A percentile compares a stretch with the other conserved stretches of the same genome.
These are phyloP conservation scores for Tilletia walkeri DNA, from an alignment of 1,284 basidiomycete genomes.

Conservation along the genomic window DNA sequence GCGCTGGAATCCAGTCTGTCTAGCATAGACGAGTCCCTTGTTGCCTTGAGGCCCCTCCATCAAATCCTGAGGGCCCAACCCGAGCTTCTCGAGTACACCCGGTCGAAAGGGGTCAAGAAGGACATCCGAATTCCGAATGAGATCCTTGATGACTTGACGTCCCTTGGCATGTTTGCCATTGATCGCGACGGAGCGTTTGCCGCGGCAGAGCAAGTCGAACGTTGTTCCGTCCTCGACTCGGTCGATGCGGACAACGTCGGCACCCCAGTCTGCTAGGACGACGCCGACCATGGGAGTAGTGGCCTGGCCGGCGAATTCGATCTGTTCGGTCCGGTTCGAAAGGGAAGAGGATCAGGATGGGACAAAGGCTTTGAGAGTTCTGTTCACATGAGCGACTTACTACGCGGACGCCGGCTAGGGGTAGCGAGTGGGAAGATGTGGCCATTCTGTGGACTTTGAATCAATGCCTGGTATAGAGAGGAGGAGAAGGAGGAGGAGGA, in stretches of 20 bases:
- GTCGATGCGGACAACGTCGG: conserved; percentile 74
- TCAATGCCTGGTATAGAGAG: neutral
- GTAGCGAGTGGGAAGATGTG: neutral
- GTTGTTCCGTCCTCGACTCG: conserved; percentile 56
- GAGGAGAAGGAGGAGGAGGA: too few species aligned
- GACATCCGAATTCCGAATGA: conserved; percentile 71
- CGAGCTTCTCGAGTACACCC: conserved; percentile 74
- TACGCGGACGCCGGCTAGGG: conserved; percentile 12
- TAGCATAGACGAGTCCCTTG: conserved; percentile 49
- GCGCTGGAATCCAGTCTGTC: conserved; percentile 56
- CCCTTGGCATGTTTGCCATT: conserved; percentile 68
- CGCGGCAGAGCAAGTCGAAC: conserved; percentile 63
- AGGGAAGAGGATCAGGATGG: neutral
- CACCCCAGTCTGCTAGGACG: conserved; percentile 76
- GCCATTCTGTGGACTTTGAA: neutral
- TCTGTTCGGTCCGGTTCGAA: neutral
- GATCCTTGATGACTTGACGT: conserved; percentile 62
- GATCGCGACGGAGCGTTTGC: conserved; percentile 71
- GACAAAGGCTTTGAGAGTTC: too few species aligned
- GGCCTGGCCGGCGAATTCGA: conserved; percentile 77
- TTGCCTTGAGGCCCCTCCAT: conserved; percentile 57
- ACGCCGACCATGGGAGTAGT: conserved; percentile 75
- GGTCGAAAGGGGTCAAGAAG: conserved; percentile 80
- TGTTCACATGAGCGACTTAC: neutral
- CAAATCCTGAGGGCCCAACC: conserved; percentile 69